Evolutionary conservation across 1,284 basidiomycete genomes (phyloP), one percentile per base, ranked within the genome.

Genomic region (Puccinia novopanici): DNA sequence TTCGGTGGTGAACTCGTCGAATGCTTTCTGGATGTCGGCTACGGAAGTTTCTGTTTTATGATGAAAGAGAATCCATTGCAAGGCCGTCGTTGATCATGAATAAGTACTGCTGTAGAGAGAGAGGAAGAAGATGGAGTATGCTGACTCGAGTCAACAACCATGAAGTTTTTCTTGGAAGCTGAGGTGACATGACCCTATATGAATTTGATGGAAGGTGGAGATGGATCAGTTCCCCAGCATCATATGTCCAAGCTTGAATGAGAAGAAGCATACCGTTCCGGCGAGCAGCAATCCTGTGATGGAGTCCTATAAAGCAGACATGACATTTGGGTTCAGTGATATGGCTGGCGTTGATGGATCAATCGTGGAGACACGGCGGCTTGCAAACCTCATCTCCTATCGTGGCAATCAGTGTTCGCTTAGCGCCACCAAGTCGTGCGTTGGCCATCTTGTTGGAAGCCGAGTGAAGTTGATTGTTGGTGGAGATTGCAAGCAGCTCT

Each of bases 161-260:
- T 88, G 86, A 98, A 97, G 88, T 97, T 98, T 91, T 96, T 95
- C 89, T 92, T 93, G 87, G 93, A 92, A 76, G 92, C 89, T 82
- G 92, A 90, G 83, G 92, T 91, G 82, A 97, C 89, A 86, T 98
- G 92, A 0, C 95, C 78, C 78, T 80, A 59, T 3, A 45, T n/a
- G 34, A 34, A 34, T 34, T 6, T 22, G 10, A 71, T 54, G 24
- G 12, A 57, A 24, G 34, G 24, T 6, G 42, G n/a, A n/a, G 22
- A 22, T 34, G 10, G 34, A 74, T 74, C n/a, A 61, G 37, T 40
- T 61, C 37, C 71, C 48, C 15, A 34, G 34, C 34, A 34, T 34
- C 34, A 34, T 34, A 48, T 50, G 34, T 34, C 34, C 2, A 24
- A 6, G 40, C 24, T 17, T n/a, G 40, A 22, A 9, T 75, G 27